Evolutionary conservation across 345 rosid species (phyloP), one percentile per base, ranked within the genome.

Genomic region (Rubroshorea leprosula): DNA sequence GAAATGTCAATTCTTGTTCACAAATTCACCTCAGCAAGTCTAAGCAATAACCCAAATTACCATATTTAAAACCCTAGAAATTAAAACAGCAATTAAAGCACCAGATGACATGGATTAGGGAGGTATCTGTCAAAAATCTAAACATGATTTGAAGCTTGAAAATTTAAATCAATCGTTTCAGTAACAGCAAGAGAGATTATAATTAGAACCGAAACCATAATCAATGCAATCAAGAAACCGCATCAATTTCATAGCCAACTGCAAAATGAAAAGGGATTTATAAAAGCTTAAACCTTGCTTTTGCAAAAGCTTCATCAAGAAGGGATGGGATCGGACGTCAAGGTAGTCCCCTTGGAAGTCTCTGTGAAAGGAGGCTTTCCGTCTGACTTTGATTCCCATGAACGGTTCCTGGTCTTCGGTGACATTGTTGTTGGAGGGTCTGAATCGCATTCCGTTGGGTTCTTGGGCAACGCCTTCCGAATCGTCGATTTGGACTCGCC

Each of bases 341-440:
- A 93, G 74, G 66, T 93, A 85, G 46, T 93, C 99, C 46, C 99
- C 99, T 58, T 73, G 78, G 64, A 63, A 78, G 48, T 89, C 97
- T 46, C 94, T 74, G 54, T 74, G 85, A 43, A 81, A 83, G 61
- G 96, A 93, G 1, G 97, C 94, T 70, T 79, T 85, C 63, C 99
- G 61, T 58, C 96, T 77, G 38, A 85, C 86, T 73, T 89, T 85
- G 62, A 68, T 66, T 55, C 99, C 96, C 74, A 80, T 83, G 73
- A 93, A 89, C 17, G 94, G 97, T 75, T 81, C 95, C 55, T 79
- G 96, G 67, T 76, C 83, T 15, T 86, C 89, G 57, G 83, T 77
- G 17, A 70, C 77, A 39, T 79, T 83, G 76, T 67, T 76, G 15
- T 53, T 65, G 39, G 82, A 73, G 9, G 59, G 60, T 52, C 57